These are phyloP conservation scores for Chlamydomonas incerta DNA, from an alignment of 139 green algal species.

Conservation along the genomic window DNA sequence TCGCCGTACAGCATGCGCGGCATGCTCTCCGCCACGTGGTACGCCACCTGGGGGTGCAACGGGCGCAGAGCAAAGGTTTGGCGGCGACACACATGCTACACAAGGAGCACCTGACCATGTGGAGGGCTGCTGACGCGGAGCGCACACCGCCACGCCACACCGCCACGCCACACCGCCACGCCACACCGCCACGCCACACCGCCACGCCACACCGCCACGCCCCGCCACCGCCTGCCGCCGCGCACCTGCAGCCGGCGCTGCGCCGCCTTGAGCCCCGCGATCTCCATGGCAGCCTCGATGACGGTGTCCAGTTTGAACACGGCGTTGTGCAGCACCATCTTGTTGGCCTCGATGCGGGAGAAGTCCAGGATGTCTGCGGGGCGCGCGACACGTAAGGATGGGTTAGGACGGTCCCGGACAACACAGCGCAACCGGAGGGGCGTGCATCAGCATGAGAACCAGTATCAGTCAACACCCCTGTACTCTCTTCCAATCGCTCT, in stretches of 20 bases:
- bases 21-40: constrained; percentile 66
- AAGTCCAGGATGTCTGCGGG: constrained; percentile 91
- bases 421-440: too few relatives aligned
- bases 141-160: not conserved
- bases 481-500: too few relatives aligned
- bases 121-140: not conserved
- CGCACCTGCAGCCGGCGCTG: constrained; percentile 80
- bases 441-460: too few relatives aligned
- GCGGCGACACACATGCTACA: too few relatives aligned
- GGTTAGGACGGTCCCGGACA: too few relatives aligned
- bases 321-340: constrained; percentile 72
- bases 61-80: too few relatives aligned
- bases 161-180: too few relatives aligned
- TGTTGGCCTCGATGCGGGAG: constrained; percentile 87
- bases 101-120: too few relatives aligned
- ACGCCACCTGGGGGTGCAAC: constrained; percentile 64
- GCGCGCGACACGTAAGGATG: too few relatives aligned
- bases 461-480: too few relatives aligned
- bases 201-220: not conserved
- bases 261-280: constrained; percentile 79
- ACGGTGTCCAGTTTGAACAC: constrained; percentile 81
- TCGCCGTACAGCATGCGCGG: constrained; percentile 69
- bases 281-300: constrained; percentile 89
- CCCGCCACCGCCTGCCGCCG: not conserved
- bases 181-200: too few relatives aligned